Evolutionary conservation across 176 grass and related monocot genomes (phyloP).

Genomic region (Saccharum officinarum): DNA sequence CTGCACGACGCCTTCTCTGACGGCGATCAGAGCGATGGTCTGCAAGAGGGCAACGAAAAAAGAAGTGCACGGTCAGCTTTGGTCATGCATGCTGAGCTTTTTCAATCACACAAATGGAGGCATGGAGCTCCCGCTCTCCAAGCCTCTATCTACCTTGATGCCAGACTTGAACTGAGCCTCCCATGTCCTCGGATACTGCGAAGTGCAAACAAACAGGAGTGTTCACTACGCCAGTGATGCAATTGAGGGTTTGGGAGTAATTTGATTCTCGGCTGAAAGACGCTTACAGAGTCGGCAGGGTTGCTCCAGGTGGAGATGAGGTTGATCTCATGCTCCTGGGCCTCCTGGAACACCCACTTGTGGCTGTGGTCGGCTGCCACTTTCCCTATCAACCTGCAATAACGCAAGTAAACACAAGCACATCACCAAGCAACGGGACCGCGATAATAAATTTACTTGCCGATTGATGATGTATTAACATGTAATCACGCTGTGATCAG

Average conservation of each 20-base stretch:
- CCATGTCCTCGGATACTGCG: slow-evolving; percentile 86
- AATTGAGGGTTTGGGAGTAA: background rate
- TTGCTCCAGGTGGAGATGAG: slow-evolving; percentile 89
- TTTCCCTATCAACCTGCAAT: slow-evolving; percentile 86
- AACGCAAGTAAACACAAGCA: background rate
- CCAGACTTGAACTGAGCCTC: slow-evolving; percentile 83
- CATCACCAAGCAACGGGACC: background rate
- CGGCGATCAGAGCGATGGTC: slow-evolving; percentile 86
- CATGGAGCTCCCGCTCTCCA: background rate
- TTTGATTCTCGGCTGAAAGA: background rate
- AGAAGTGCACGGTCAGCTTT: slow-evolving; percentile 17
- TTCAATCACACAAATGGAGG: background rate
- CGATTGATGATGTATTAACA: background rate
- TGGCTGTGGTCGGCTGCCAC: slow-evolving; percentile 99
- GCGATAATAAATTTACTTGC: background rate
- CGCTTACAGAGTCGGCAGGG: slow-evolving; percentile 83
- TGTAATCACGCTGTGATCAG: background rate
- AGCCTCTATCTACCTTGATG: slow-evolving; percentile 48
- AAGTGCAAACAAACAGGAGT: background rate
- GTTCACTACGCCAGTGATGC: background rate
- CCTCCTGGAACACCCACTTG: slow-evolving; percentile 96
- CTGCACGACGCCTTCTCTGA: slow-evolving; percentile 94
- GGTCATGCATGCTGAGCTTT: background rate
- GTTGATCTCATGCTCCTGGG: slow-evolving; percentile 64
- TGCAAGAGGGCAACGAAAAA: slow-evolving; percentile 26